Base-by-base conservation (phyloP, 2,329 filamentous ascomycete genomes). In the Drechslerella coelobrocha region DNA sequence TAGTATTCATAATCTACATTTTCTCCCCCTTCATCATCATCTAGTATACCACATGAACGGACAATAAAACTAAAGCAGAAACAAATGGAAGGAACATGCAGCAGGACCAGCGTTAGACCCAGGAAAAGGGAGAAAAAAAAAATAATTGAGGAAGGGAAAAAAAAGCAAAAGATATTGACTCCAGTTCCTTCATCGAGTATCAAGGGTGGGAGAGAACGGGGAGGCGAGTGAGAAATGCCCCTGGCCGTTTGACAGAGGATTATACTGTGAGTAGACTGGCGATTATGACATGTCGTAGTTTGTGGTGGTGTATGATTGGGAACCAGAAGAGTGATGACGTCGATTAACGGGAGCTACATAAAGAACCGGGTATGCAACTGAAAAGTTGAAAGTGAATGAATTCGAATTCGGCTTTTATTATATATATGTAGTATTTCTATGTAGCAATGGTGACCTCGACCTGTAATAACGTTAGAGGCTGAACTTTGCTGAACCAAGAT, bases 371-470 rank as follows among this genome's bases (percentile, higher is more conserved):
- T 2, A 17, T 19, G 39, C 47, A 37, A 53, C 9, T 12, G 27
- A 29, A 50, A 21, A 50, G 37, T 26, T 24, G 31, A 39, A 41
- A 27, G 9, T 14, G 41, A 39, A 23, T 45, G 68, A 52, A 55
- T 63, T 61, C 17, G 14, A n/a, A 45, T 61, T 56, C 47, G 48
- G 54, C 47, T 60, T 59, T 34, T 34, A 21, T 48, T 61, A 34
- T 34, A 48, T 48, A 21, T 72, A 17, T 10, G 17, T 31, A 51
- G 29, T 54, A 27, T 21, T 23, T 57, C 83, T 89, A 91, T 81
- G 90, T 89, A 80, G 90, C 90, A 80, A 94, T 94, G 81, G 90
- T 94, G 78, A 94, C 90, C 86, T 94, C 90, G 77, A 94, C 90
- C 63, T 68, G n/a, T 60, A 6, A 48, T 9, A 12, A 21, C 1